A percentile compares a stretch with the other conserved stretches of the same genome.
These are phyloP conservation scores for Magnusiomyces sp. DNA, from an alignment of 1,139 yeast species.

Conservation along the genomic window DNA sequence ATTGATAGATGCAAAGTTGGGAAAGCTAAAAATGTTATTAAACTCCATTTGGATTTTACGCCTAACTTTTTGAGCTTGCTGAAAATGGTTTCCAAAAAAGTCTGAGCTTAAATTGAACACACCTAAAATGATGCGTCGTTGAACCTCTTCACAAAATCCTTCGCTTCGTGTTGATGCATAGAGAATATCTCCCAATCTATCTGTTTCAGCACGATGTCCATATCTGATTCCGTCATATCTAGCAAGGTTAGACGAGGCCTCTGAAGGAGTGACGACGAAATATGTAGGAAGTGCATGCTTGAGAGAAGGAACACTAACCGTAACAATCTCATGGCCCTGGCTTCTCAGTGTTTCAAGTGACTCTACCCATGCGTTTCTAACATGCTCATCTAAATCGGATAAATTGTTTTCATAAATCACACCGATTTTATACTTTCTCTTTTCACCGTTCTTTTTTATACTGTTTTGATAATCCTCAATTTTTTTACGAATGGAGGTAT, in stretches of 20 bases:
- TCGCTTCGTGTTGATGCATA: constrained; percentile 52
- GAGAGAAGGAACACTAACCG: constrained; percentile 64
- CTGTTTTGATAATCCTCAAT: constrained; percentile 13
- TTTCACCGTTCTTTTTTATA: constrained; percentile 11
- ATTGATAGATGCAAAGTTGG: constrained; percentile 37
- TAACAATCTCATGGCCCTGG: constrained; percentile 47
- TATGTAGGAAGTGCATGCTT: constrained; percentile 69
- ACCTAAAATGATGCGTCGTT: constrained; percentile 74
- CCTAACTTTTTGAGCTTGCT: constrained; percentile 67
- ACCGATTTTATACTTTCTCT: constrained; percentile 46
- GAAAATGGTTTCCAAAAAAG: constrained; percentile 68
- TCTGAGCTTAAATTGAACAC: constrained; percentile 73
- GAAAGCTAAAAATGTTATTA: constrained; percentile 48
- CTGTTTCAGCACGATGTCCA: constrained; percentile 46
- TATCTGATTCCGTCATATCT: constrained; percentile 86
- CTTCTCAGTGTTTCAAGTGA: constrained; percentile 38
- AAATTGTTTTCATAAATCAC: constrained; percentile 59
- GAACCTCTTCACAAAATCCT: constrained; percentile 77
- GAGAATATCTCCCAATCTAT: constrained; percentile 33
- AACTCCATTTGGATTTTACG: constrained; percentile 54
- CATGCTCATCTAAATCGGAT: constrained; percentile 43
- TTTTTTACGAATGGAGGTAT: constrained; percentile 24
- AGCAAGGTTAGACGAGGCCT: constrained; percentile 86
- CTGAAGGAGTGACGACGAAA: constrained; percentile 83
- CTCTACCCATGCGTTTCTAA: constrained; percentile 41